These are phyloP conservation scores for Vicia faba DNA, from an alignment of 306 rosid genomes.

Conservation along the genomic window DNA sequence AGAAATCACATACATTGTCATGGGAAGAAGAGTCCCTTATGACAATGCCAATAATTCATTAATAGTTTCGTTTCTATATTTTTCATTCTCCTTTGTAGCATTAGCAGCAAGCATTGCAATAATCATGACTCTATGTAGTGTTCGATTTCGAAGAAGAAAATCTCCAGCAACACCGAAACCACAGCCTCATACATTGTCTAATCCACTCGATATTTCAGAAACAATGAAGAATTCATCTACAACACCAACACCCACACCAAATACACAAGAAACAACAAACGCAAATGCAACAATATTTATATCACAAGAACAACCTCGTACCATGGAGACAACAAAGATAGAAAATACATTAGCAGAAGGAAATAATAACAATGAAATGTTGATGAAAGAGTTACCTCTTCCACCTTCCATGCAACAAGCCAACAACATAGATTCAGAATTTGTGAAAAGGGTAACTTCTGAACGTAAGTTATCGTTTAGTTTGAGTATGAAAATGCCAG, in stretches of 20 bases:
- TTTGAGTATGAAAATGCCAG: constrained; percentile 50
- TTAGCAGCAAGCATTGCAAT: constrained; percentile 54
- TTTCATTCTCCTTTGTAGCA: constrained; percentile 46
- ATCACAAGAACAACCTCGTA: constrained; percentile 18
- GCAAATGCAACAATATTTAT: not conserved
- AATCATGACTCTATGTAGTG: constrained; percentile 56
- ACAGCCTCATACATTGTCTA: not conserved
- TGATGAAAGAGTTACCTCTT: constrained; percentile 49
- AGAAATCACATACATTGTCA: constrained; percentile 34
- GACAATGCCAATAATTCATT: constrained; percentile 39
- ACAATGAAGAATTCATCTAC: not conserved
- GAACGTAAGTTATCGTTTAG: constrained; percentile 45
- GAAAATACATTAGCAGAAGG: not conserved
- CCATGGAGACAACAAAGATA: not conserved
- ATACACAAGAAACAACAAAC: not conserved
- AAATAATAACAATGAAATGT: constrained; percentile 15
- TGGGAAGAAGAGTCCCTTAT: constrained; percentile 70
- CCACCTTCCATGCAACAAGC: constrained; percentile 49
- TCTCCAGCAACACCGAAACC: constrained; percentile 26
- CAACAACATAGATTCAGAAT: not conserved
- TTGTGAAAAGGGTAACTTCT: constrained; percentile 47
- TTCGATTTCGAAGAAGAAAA: constrained; percentile 37
- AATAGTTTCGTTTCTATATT: constrained; percentile 44
- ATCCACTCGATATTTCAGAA: not conserved
- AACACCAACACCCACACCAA: not conserved